Evolutionary conservation across 148 eudicot genomes (phyloP).

Genomic region (Rhododendron simsii): DNA sequence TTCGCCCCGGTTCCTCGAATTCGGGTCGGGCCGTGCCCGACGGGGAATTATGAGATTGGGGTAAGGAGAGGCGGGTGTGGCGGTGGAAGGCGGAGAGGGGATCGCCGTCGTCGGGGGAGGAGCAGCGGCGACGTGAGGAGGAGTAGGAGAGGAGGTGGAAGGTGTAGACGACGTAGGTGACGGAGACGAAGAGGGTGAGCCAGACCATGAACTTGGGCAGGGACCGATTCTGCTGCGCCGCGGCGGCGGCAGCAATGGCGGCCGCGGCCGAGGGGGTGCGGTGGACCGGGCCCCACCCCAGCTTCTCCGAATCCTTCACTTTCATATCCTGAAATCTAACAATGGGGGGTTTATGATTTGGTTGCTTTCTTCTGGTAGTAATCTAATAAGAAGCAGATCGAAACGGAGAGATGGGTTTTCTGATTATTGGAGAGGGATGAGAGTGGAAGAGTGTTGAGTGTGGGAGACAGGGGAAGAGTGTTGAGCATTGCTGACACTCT

Average conservation of each 20-base stretch:
- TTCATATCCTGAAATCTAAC: conserved; percentile 29
- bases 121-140: conserved; percentile 22
- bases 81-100: not conserved
- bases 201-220: conserved; percentile 46
- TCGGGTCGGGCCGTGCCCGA: not conserved
- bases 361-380: not conserved
- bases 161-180: conserved; percentile 71
- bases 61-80: not conserved
- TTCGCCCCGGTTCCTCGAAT: not conserved
- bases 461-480: not conserved
- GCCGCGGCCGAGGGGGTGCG: conserved; percentile 17
- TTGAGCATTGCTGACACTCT: conserved; percentile 23
- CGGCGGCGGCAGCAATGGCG: not conserved
- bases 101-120: conserved; percentile 22
- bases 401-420: not conserved
- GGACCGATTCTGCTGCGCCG: conserved; percentile 1
- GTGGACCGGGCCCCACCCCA: conserved; percentile 53
- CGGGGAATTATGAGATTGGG: not conserved
- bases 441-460: not conserved
- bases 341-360: not conserved
- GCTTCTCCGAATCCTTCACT: conserved; percentile 43
- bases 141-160: conserved; percentile 46
- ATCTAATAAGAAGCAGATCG: too few species aligned
- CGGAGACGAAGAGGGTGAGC: conserved; percentile 57
- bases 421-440: not conserved